phyloP scores from a whole-genome alignment of 768 basidiomycete genomes.

The Lactarius trivialis region DNA sequence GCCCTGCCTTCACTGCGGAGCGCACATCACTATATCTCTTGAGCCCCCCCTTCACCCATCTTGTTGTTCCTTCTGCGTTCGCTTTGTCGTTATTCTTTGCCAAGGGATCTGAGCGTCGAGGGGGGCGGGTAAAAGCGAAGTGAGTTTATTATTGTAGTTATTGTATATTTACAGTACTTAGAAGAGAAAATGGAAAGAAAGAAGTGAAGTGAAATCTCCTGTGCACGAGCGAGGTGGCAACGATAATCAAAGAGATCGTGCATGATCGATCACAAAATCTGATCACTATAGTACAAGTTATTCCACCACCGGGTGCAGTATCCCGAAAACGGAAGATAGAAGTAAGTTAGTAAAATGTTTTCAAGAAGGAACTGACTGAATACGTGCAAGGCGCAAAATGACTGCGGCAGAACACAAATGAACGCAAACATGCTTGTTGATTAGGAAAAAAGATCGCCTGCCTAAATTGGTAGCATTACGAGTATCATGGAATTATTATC shows the following conservation, averaged over 20 bases:
- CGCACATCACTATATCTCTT: constrained; percentile 22
- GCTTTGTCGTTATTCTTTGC: constrained; percentile 16
- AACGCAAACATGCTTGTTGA: not conserved
- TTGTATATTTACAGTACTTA: constrained; percentile 23
- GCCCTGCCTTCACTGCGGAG: constrained; percentile 6
- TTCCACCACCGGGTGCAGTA: not conserved
- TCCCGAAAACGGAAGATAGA: not conserved
- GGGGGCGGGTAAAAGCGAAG: constrained; percentile 16
- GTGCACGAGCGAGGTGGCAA: not conserved
- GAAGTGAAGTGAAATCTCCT: constrained; percentile 7
- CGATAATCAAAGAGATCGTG: constrained; percentile 6
- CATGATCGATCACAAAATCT: not conserved
- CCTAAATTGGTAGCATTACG: constrained; percentile 1
- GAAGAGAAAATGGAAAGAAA: constrained; percentile 9
- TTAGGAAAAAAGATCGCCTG: constrained; percentile 5
- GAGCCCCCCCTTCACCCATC: constrained; percentile 2
- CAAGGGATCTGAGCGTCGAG: constrained; percentile 17
- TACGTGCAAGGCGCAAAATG: not conserved
- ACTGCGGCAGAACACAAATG: constrained; percentile 1
- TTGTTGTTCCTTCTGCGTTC: constrained; percentile 10
- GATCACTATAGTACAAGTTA: not conserved
- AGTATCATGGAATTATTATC: not conserved
- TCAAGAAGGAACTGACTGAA: not conserved
- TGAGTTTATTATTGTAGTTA: constrained; percentile 24
- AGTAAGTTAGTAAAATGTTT: not conserved